Evolutionary conservation across 2,329 filamentous ascomycete genomes (phyloP), one percentile per base, ranked within the genome.

Genomic region (Trichoderma sp.): DNA sequence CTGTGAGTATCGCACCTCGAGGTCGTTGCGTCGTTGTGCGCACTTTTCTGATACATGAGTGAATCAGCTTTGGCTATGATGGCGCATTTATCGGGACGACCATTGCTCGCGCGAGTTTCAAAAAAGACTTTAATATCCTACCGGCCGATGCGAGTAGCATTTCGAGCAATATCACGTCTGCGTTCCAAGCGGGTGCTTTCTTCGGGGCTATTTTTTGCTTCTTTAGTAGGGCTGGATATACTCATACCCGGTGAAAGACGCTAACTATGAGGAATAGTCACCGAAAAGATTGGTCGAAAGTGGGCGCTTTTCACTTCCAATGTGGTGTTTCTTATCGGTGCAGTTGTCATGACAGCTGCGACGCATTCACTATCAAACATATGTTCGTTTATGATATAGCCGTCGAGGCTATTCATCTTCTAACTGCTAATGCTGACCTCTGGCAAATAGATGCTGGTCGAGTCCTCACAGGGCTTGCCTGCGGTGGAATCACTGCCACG

Each of bases 401-500:
- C 6, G 0, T 1, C 10, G 3, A 3, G 0, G 1, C 4, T 0
- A 1, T 21, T 26, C 2, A 11, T 14, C 3, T 8, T 28, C 3
- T 8, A 10, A 5, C 14, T 0, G 2, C n/a, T 1, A 39, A 59
- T 73, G 16, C 58, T 68, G 28, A 68, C n/a, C 3, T n/a, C 21
- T 49, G 70, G 16, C 43, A 4, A 1, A 18, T 14, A 89, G 87
- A 88, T 84, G 74, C 82, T 83, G 67, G 88, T 0, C 85, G 89
- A 13, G 85, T 86, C 70, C 78, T 89, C 39, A 86, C 84, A 1
- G 86, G 87, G 1, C 82, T 86, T 75, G 86, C 85, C 24, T 83
- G 87, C 56, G 87, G 86, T n/a, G 76, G 86, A 51, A 81, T 87
- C 74, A 85, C 83, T 10, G 87, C 86, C 74, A 86, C 84, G 6